A percentile compares a stretch with the other conserved stretches of the same genome.
Conservation (phyloP, 2,329 filamentous ascomycete species). For the Botrytis hyacinthi region DNA sequence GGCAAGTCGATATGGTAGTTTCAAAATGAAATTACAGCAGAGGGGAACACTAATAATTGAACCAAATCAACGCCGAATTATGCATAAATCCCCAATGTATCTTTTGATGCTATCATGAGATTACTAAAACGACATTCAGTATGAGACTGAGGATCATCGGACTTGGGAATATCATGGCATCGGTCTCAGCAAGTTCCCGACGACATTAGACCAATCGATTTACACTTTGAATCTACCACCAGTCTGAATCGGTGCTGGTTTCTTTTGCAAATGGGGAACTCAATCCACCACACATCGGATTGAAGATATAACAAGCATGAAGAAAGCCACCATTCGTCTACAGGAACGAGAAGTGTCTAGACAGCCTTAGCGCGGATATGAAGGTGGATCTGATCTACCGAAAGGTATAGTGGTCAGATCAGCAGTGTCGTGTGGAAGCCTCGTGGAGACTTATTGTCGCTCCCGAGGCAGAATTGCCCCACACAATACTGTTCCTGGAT, state of each 20-base stretch:
- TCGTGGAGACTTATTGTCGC: background rate
- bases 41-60: background rate
- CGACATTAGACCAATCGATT: background rate
- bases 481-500: background rate
- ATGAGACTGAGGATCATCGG: background rate
- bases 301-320: background rate
- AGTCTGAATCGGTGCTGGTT: background rate
- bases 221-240: background rate
- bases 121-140: background rate
- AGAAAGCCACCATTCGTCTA: background rate
- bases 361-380: background rate
- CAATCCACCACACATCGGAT: background rate
- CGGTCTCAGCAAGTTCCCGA: background rate
- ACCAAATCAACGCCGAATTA: background rate
- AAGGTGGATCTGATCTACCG: background rate
- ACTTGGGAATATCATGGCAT: background rate
- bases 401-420: background rate
- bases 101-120: slow-evolving; percentile 2
- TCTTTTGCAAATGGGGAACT: background rate
- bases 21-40: background rate
- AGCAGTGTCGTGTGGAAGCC: background rate
- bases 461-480: background rate
- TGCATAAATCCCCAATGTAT: background rate
- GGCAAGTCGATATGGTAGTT: background rate
- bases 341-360: background rate